Evolutionary conservation across 1,284 basidiomycete species (phyloP).

Genomic region (Tylopilus sp.): DNA sequence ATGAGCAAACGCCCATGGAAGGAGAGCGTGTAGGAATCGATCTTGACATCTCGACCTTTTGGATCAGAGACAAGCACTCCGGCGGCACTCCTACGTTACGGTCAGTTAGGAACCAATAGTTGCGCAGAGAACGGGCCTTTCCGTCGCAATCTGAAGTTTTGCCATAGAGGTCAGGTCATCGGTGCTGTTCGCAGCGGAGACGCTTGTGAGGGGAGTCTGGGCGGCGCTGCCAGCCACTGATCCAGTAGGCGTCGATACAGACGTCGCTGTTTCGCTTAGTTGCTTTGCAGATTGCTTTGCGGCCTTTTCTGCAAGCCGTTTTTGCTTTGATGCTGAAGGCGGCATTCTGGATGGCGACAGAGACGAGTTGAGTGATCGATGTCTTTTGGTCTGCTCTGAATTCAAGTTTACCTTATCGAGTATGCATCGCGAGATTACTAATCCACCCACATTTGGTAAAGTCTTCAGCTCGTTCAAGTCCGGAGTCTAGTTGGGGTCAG

Average conservation of each 20-base stretch:
- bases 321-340: slow-evolving; percentile 77
- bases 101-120: slow-evolving; percentile 1
- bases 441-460: slow-evolving; percentile 16
- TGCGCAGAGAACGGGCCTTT: slow-evolving; percentile 50
- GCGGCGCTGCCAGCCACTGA: slow-evolving; percentile 57
- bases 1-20: slow-evolving; percentile 96
- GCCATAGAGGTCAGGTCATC: slow-evolving; percentile 80
- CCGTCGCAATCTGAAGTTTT: slow-evolving; percentile 81
- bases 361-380: slow-evolving; percentile 24
- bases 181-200: slow-evolving; percentile 67
- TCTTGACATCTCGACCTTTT: slow-evolving; percentile 95
- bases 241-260: slow-evolving; percentile 56
- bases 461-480: no score
- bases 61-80: slow-evolving; percentile 92
- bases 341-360: slow-evolving; percentile 45
- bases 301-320: slow-evolving; percentile 85
- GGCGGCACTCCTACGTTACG: slow-evolving; percentile 62
- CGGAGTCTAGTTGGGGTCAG: no score
- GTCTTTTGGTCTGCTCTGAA: slow-evolving; percentile 3
- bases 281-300: slow-evolving; percentile 66
- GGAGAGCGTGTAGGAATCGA: slow-evolving; percentile 91
- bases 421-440: slow-evolving; percentile 22
- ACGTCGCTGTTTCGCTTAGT: slow-evolving; percentile 42
- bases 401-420: slow-evolving; percentile 24
- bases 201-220: slow-evolving; percentile 75